These are phyloP conservation scores for Hemileia vastatrix DNA, from an alignment of 1,284 basidiomycete genomes.

Conservation along the genomic window DNA sequence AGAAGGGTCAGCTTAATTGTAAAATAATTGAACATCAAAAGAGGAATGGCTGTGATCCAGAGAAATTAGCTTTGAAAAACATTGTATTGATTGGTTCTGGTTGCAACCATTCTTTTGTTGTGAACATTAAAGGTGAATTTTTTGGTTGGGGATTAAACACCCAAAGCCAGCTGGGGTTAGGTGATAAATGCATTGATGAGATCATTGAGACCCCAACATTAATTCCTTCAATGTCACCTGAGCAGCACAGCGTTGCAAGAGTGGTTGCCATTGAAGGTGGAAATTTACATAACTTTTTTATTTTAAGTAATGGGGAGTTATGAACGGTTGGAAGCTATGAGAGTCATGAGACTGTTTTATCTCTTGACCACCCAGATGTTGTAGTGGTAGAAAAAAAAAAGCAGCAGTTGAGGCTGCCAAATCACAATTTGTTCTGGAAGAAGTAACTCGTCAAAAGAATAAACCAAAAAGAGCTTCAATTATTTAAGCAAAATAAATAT, in stretches of 20 bases:
- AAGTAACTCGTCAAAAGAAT: slow-evolving; percentile 33
- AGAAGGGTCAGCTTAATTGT: slow-evolving; percentile 74
- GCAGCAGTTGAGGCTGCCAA: slow-evolving; percentile 34
- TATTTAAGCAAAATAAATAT: slow-evolving; percentile 38
- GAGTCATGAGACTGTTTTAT: slow-evolving; percentile 64
- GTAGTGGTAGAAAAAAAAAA: slow-evolving; percentile 45
- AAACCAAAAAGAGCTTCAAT: slow-evolving; percentile 17
- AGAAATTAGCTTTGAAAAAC: slow-evolving; percentile 64
- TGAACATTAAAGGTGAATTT: slow-evolving; percentile 67
- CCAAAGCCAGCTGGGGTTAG: slow-evolving; percentile 58
- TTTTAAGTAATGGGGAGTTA: slow-evolving; percentile 69
- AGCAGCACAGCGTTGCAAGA: slow-evolving; percentile 56
- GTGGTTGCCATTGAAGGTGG: slow-evolving; percentile 59
- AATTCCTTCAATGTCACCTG: slow-evolving; percentile 58
- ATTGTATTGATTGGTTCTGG: slow-evolving; percentile 71
- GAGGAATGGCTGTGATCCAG: slow-evolving; percentile 69
- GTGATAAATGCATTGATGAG: slow-evolving; percentile 48
- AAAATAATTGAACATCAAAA: slow-evolving; percentile 66
- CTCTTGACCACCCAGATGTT: slow-evolving; percentile 54
- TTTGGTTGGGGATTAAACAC: slow-evolving; percentile 88
- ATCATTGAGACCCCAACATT: slow-evolving; percentile 60
- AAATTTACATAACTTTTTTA: slow-evolving; percentile 75
- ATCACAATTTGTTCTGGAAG: slow-evolving; percentile 35
- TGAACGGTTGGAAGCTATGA: slow-evolving; percentile 71
- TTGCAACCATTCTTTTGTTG: slow-evolving; percentile 74